phyloP scores from a whole-genome alignment of 78 protist species.

The Pigoraptor vietnamica region DNA sequence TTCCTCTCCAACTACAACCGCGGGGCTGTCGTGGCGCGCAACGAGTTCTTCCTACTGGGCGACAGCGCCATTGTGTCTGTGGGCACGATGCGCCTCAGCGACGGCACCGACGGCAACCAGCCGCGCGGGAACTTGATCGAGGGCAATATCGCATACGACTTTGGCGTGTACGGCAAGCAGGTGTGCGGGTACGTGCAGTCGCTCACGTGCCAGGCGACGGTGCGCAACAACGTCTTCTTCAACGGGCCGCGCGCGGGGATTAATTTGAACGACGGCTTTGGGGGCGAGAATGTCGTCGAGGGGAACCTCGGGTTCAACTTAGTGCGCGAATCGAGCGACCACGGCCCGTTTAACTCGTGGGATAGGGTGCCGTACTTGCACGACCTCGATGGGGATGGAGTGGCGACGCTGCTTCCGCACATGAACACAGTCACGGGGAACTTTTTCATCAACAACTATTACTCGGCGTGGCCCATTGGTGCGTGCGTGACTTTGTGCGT shows the following conservation, averaged over 20 bases:
- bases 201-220: neutral
- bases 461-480: neutral
- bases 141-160: neutral
- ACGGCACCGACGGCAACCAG: neutral
- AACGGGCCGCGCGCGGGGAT: conserved; percentile 41
- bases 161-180: conserved; percentile 41
- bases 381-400: neutral
- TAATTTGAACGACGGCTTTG: conserved; percentile 31
- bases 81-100: neutral
- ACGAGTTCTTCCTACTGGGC: conserved; percentile 8
- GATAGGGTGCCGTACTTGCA: neutral
- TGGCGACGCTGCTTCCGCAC: neutral
- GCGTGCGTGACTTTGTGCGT: no score
- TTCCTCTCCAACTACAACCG: neutral
- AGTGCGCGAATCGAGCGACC: conserved; percentile 32
- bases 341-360: conserved; percentile 35
- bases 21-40: neutral
- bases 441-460: conserved; percentile 23
- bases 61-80: conserved; percentile 20
- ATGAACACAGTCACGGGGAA: neutral
- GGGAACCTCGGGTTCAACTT: conserved; percentile 25
- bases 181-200: conserved; percentile 9
- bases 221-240: conserved; percentile 24
- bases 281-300: conserved; percentile 26
- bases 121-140: conserved; percentile 4